Conservation (phyloP, 148 eudicot genomes). For the Rhododendron mucronatum region DNA sequence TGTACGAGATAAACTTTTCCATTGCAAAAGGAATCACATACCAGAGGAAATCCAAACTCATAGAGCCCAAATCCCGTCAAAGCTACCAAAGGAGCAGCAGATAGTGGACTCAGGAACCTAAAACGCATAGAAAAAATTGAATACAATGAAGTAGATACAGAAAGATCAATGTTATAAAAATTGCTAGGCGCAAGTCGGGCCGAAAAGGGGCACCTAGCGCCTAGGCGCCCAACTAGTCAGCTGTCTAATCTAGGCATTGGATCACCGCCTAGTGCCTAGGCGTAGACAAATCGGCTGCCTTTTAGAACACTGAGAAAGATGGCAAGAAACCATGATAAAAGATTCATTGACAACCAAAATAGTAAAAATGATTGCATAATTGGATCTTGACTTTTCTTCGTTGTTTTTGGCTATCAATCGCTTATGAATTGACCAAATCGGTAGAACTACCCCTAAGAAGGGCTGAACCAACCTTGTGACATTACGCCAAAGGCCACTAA, state of each 20-base stretch:
- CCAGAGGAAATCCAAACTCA: slow-evolving; percentile 84
- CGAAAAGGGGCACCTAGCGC: too few species aligned
- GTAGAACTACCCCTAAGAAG: background rate
- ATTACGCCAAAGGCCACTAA: slow-evolving; percentile 94
- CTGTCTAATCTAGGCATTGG: too few species aligned
- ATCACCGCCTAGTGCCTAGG: too few species aligned
- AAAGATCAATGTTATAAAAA: background rate
- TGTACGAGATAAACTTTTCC: background rate
- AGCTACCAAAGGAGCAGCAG: slow-evolving; percentile 76
- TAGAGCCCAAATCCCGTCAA: slow-evolving; percentile 79
- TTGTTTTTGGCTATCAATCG: background rate
- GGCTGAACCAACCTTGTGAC: slow-evolving; percentile 45
- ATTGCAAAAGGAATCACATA: slow-evolving; percentile 22
- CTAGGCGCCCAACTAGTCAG: too few species aligned
- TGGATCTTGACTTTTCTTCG: background rate
- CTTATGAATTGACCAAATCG: background rate
- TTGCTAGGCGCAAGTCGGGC: too few species aligned
- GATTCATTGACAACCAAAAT: background rate
- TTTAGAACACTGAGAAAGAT: background rate
- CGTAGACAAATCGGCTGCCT: too few species aligned
- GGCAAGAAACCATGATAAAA: background rate
- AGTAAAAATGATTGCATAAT: background rate
- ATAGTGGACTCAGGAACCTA: slow-evolving; percentile 83
- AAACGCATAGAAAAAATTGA: background rate
- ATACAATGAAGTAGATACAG: background rate